Conservation (phyloP, 495 filamentous ascomycete genomes). For the Lasiosphaeria ovina region DNA sequence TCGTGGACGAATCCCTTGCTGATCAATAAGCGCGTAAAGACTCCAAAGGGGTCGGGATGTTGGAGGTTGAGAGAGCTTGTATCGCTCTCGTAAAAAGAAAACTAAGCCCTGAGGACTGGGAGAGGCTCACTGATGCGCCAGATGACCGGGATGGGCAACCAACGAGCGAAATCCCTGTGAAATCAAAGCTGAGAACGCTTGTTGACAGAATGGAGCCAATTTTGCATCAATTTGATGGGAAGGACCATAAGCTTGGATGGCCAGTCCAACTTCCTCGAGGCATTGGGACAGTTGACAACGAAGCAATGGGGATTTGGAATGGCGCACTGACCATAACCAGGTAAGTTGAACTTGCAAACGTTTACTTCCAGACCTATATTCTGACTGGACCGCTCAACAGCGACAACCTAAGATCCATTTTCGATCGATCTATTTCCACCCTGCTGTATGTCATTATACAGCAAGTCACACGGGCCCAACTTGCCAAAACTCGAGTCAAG, state of each 20-base stretch:
- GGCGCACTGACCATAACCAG: background rate
- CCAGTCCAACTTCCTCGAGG: constrained; percentile 6
- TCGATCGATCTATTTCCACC: background rate
- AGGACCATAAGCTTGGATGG: background rate
- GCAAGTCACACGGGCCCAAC: background rate
- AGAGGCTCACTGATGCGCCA: background rate
- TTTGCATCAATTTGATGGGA: constrained; percentile 4
- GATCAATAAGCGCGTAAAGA: no score
- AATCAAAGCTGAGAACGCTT: background rate
- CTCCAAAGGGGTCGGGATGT: background rate
- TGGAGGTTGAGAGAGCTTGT: background rate
- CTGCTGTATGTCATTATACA: background rate
- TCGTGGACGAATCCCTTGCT: background rate
- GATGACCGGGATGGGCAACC: no score
- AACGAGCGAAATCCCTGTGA: no score
- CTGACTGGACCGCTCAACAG: background rate
- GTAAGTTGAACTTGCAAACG: background rate
- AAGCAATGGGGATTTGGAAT: background rate
- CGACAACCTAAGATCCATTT: background rate
- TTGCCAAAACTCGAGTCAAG: background rate
- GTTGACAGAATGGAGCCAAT: background rate
- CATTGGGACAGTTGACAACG: constrained; percentile 2
- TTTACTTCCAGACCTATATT: background rate
- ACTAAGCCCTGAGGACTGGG: background rate
- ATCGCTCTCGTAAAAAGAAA: background rate